Percentiles rank a stretch among this genome's conserved stretches.
These are phyloP conservation scores for Aspergillus versicolor DNA, from an alignment of 2,329 filamentous ascomycete genomes.

Conservation along the genomic window DNA sequence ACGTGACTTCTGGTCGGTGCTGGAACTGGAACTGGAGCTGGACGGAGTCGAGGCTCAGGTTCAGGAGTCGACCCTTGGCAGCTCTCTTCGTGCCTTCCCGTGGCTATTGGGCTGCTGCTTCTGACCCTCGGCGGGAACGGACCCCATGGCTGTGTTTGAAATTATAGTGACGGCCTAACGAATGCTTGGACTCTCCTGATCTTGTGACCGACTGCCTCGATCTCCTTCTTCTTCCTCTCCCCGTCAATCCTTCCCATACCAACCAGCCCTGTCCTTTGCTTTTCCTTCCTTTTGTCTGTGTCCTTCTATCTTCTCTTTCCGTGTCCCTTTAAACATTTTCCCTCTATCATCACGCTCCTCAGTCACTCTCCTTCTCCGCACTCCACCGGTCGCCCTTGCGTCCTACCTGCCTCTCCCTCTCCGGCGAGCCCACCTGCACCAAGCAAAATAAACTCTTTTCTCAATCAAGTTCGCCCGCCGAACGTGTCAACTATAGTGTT, in stretches of 20 bases:
- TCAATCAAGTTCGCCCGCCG: not conserved
- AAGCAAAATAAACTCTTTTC: not conserved
- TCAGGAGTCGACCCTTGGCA: too few species aligned
- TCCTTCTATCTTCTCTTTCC: not conserved
- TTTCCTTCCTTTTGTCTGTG: not conserved
- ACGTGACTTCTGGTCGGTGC: too few species aligned
- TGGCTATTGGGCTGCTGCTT: too few species aligned
- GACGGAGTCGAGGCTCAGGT: too few species aligned
- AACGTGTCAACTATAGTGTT: not conserved
- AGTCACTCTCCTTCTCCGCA: slow-evolving; percentile 6
- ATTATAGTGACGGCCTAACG: not conserved
- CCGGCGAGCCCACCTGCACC: not conserved
- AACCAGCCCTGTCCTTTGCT: not conserved
- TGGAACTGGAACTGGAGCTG: too few species aligned
- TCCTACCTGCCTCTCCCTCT: slow-evolving; percentile 10
- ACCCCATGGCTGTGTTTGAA: too few species aligned
- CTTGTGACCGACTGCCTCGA: too few species aligned
- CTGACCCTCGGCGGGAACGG: too few species aligned
- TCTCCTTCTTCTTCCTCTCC: not conserved
- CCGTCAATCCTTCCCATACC: not conserved
- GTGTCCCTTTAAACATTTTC: not conserved
- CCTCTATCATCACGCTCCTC: not conserved
- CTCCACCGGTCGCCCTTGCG: slow-evolving; percentile 20
- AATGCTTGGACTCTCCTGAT: not conserved
- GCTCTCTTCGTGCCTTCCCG: too few species aligned